Percentiles rank a stretch among this genome's conserved stretches.
phyloP scores from a whole-genome alignment of 2,329 filamentous ascomycete species.

The Fulvia fulva region DNA sequence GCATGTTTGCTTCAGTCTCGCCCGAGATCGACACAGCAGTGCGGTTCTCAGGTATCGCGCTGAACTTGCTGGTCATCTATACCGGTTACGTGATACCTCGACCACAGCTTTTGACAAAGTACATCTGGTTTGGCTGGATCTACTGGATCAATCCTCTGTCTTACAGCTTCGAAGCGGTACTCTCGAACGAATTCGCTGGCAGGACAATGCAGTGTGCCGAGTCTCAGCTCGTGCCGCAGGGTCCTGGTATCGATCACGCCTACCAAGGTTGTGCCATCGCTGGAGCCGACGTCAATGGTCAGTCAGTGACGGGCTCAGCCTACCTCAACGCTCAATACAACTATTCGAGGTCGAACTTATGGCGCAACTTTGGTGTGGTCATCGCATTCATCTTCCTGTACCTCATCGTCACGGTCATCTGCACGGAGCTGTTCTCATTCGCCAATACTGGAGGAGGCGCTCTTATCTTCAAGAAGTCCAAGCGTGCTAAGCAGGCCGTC shows the following conservation, averaged over 20 bases:
- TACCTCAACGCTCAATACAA: constrained; percentile 56
- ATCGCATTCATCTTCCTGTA: constrained; percentile 74
- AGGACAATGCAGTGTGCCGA: constrained; percentile 56
- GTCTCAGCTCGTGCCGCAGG: constrained; percentile 57
- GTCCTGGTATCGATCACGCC: constrained; percentile 51
- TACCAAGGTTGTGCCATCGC: constrained; percentile 62
- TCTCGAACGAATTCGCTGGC: constrained; percentile 62
- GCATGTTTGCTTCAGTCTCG: constrained; percentile 62
- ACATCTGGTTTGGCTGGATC: constrained; percentile 65
- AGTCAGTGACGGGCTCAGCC: constrained; percentile 49
- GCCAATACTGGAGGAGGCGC: constrained; percentile 61
- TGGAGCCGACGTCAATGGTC: constrained; percentile 52
- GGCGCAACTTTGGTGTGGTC: constrained; percentile 73
- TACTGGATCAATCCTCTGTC: constrained; percentile 48
- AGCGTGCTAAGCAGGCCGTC: constrained; percentile 53
- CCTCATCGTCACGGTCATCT: constrained; percentile 65
- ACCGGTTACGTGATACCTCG: constrained; percentile 67
- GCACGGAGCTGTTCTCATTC: constrained; percentile 66
- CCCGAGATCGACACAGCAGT: constrained; percentile 64
- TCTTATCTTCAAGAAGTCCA: constrained; percentile 67
- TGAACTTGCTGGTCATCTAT: constrained; percentile 61
- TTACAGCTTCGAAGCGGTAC: constrained; percentile 64
- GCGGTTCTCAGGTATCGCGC: constrained; percentile 58
- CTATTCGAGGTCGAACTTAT: constrained; percentile 56
- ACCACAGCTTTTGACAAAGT: constrained; percentile 53